Percentiles rank a stretch among this genome's conserved stretches.
phyloP scores from a whole-genome alignment of 176 grass and related monocot genomes.

The Aegilops sharonensis region DNA sequence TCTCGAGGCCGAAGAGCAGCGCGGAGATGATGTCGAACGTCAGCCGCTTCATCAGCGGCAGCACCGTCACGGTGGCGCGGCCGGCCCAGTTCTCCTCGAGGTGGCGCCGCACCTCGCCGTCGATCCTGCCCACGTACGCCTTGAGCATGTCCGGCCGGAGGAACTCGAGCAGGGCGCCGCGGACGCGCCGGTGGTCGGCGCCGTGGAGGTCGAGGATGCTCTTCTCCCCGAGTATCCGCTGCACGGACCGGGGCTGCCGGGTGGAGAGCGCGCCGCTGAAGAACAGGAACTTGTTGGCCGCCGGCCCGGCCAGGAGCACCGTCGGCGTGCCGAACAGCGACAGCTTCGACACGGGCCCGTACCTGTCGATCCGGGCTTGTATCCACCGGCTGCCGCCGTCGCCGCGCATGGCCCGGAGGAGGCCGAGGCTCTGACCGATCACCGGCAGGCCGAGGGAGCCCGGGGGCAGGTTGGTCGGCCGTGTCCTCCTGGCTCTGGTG shows the following conservation, averaged over 20 bases:
- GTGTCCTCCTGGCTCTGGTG: not conserved
- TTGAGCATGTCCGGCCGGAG: constrained; percentile 49
- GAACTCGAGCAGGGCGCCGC: constrained; percentile 43
- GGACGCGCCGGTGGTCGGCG: constrained; percentile 42
- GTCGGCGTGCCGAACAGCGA: constrained; percentile 42
- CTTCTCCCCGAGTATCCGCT: constrained; percentile 32
- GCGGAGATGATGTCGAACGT: constrained; percentile 54
- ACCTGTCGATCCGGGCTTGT: not conserved
- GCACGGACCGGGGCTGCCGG: constrained; percentile 34
- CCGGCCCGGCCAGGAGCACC: constrained; percentile 25
- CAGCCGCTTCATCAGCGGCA: constrained; percentile 52
- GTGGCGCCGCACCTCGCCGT: constrained; percentile 48
- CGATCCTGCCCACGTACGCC: constrained; percentile 44
- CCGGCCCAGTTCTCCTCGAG: constrained; percentile 24
- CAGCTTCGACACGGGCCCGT: constrained; percentile 54
- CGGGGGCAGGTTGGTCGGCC: constrained; percentile 31
- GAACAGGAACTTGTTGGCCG: constrained; percentile 51
- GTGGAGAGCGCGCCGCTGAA: not conserved
- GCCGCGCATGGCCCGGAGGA: constrained; percentile 52
- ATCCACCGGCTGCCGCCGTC: constrained; percentile 50
- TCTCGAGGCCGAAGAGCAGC: constrained; percentile 38
- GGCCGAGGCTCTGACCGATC: constrained; percentile 45
- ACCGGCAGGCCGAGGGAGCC: constrained; percentile 48
- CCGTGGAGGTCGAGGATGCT: constrained; percentile 44
- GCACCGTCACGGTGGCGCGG: constrained; percentile 17